phyloP scores from a whole-genome alignment of 768 basidiomycete species.

The Podaxis sp. region DNA sequence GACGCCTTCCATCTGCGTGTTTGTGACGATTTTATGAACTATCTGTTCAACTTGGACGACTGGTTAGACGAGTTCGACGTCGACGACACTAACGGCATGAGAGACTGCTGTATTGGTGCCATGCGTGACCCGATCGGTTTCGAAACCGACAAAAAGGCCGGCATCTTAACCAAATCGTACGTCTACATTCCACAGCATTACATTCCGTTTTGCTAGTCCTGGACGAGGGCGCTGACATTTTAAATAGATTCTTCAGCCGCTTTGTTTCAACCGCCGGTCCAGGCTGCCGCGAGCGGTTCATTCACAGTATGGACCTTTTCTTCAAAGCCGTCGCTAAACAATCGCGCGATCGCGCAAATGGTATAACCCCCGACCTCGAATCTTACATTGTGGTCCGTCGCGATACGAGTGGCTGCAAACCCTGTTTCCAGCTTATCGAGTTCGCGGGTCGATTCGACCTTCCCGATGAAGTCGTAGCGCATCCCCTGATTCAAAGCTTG shows the following conservation, averaged over 20 bases:
- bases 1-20: conserved; percentile 57
- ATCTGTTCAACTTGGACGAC: conserved; percentile 49
- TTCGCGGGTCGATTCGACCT: conserved; percentile 68
- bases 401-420: conserved; percentile 54
- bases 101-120: conserved; percentile 21
- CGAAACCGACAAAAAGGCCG: conserved; percentile 22
- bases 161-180: conserved; percentile 23
- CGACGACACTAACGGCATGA: conserved; percentile 19
- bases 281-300: conserved; percentile 64
- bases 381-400: conserved; percentile 70
- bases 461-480: conserved; percentile 67
- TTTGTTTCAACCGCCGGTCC: conserved; percentile 51
- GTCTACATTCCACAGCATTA: background rate
- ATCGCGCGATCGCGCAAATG: conserved; percentile 51
- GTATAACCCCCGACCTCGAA: conserved; percentile 62
- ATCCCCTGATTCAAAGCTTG: conserved; percentile 57
- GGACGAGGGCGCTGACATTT: background rate
- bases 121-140: conserved; percentile 21
- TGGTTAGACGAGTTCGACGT: conserved; percentile 22
- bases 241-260: conserved; percentile 61
- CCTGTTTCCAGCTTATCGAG: conserved; percentile 75
- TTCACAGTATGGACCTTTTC: conserved; percentile 64
- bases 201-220: background rate
- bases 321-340: conserved; percentile 67
- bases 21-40: conserved; percentile 68